A percentile compares a stretch with the other conserved stretches of the same genome.
These are phyloP conservation scores for Hypoxylon lienhwacheense DNA, from an alignment of 495 filamentous ascomycete genomes.

Conservation along the genomic window DNA sequence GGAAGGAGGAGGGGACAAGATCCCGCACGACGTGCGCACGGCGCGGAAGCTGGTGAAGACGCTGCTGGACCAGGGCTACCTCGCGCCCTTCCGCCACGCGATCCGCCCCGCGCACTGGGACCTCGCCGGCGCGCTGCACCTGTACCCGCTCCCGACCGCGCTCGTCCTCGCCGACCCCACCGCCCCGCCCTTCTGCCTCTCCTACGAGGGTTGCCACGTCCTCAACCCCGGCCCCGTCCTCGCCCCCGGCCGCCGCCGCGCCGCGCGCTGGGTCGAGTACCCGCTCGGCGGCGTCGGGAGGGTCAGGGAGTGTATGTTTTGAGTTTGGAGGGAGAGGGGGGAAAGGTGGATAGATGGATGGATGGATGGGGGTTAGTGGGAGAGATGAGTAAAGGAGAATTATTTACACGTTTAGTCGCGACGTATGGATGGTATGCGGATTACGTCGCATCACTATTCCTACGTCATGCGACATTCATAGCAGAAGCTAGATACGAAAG, in stretches of 20 bases:
- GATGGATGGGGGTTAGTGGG: too few species aligned
- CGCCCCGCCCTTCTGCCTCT: constrained; percentile 76
- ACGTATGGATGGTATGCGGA: neutral
- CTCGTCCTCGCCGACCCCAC: constrained; percentile 81
- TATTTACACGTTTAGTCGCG: neutral
- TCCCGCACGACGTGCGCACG: constrained; percentile 56
- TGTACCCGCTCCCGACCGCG: constrained; percentile 87
- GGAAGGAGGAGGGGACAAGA: constrained; percentile 16
- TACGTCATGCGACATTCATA: too few species aligned
- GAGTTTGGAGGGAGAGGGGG: too few species aligned
- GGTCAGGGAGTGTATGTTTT: constrained; percentile 52
- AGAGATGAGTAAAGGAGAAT: too few species aligned
- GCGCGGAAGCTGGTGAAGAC: constrained; percentile 90
- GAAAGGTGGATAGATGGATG: neutral
- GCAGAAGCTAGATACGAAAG: constrained; percentile 7
- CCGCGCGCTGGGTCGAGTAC: constrained; percentile 84
- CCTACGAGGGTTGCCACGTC: constrained; percentile 93
- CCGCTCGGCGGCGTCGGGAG: constrained; percentile 59
- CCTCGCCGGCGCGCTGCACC: constrained; percentile 65
- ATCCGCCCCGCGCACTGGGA: constrained; percentile 87
- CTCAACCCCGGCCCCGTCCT: constrained; percentile 87
- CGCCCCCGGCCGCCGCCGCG: constrained; percentile 61
- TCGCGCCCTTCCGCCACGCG: constrained; percentile 80
- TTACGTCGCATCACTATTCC: neutral
- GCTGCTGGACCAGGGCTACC: constrained; percentile 84